Percentiles rank a stretch among this genome's conserved stretches.
Evolutionary conservation across 345 rosid species (phyloP).

Genomic region (Hibiscus syriacus): DNA sequence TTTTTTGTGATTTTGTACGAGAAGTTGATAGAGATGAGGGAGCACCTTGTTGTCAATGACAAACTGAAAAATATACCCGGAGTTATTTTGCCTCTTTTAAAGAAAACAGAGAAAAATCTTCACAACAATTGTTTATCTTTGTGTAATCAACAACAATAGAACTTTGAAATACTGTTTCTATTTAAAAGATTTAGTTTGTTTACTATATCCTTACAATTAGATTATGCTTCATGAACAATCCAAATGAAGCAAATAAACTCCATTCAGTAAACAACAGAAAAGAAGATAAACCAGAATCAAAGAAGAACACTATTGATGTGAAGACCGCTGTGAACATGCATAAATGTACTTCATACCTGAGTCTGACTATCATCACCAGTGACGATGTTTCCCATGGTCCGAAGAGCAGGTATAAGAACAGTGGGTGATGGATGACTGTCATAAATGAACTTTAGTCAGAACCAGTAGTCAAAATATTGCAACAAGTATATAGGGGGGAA

Average conservation of each 20-base stretch:
- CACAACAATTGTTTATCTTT: neutral
- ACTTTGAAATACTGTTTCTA: neutral
- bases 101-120: neutral
- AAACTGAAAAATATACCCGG: conserved; percentile 37
- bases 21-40: conserved; percentile 58
- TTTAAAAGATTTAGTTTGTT: neutral
- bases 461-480: neutral
- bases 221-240: neutral
- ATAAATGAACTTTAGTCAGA: neutral
- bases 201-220: neutral
- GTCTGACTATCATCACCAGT: neutral
- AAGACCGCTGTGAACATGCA: neutral
- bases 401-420: neutral
- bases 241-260: neutral
- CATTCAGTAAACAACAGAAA: neutral
- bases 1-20: neutral
- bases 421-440: neutral
- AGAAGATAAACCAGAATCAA: no score
- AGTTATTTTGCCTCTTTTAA: conserved; percentile 3
- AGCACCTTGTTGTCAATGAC: conserved; percentile 65
- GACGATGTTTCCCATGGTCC: neutral
- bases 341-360: neutral
- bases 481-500: neutral
- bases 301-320: neutral
- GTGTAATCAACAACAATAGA: neutral